Percentiles rank a stretch among this genome's conserved stretches.
phyloP scores from a whole-genome alignment of 2,329 filamentous ascomycete species.

The Stemphylium beticola region DNA sequence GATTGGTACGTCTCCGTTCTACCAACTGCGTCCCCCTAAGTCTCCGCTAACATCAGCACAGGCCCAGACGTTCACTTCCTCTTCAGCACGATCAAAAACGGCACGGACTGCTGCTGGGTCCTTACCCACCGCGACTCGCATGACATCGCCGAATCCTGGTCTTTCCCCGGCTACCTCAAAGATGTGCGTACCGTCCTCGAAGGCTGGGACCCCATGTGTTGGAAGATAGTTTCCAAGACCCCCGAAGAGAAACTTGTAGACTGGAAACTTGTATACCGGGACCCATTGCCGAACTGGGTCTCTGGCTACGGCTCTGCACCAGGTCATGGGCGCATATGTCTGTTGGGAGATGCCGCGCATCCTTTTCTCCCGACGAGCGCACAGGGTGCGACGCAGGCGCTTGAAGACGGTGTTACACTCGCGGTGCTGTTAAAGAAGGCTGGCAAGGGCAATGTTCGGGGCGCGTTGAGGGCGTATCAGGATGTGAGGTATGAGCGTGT shows the following conservation, averaged over 20 bases:
- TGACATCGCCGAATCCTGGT: slow-evolving; percentile 47
- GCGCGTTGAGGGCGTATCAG: slow-evolving; percentile 41
- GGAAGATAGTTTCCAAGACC: slow-evolving; percentile 45
- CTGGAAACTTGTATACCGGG: slow-evolving; percentile 63
- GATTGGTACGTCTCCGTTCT: slow-evolving; percentile 32
- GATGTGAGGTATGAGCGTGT: slow-evolving; percentile 44
- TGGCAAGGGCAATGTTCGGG: slow-evolving; percentile 38
- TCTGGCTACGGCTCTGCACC: slow-evolving; percentile 52
- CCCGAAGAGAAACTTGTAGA: slow-evolving; percentile 52
- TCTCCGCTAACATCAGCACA: slow-evolving; percentile 2
- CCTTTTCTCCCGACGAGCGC: slow-evolving; percentile 61
- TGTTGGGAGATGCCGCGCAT: slow-evolving; percentile 62
- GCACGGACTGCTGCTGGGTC: slow-evolving; percentile 48
- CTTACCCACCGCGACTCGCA: slow-evolving; percentile 45
- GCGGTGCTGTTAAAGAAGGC: slow-evolving; percentile 35
- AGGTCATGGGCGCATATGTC: slow-evolving; percentile 52
- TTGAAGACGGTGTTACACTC: slow-evolving; percentile 55
- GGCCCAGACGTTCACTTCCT: slow-evolving; percentile 48
- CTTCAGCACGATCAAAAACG: slow-evolving; percentile 47
- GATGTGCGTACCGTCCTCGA: slow-evolving; percentile 43
- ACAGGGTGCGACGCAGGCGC: slow-evolving; percentile 61
- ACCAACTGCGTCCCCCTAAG: no score
- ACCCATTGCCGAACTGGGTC: slow-evolving; percentile 61
- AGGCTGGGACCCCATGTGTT: slow-evolving; percentile 45
- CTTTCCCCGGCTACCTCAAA: slow-evolving; percentile 42